Evolutionary conservation across 31 red algal species (phyloP), one percentile per base, ranked within the genome.

Genomic region (Bonnemaisonia californica): DNA sequence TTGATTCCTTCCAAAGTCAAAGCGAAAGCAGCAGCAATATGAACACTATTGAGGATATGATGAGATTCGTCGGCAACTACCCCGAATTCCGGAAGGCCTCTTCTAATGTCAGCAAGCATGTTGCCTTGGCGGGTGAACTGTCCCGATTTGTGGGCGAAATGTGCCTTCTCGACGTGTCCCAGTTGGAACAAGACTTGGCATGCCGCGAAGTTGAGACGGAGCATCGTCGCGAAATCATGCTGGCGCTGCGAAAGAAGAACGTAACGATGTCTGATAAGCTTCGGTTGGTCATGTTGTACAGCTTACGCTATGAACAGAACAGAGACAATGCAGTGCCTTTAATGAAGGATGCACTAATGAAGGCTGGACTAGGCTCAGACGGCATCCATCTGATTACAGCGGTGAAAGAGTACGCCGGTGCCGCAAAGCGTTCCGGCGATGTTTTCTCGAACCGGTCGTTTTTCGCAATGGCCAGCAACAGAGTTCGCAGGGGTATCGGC

Each of bases 371-470:
- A 18, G 72, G 62, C 9, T 51, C 80, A 24, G 80, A 85, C 11
- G 88, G 80, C 24, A 79, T 91, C 19, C 88, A 85, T 38, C 34
- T 91, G 35, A 85, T 91, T 62, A 80, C 88, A 30, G 26, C 80
- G 36, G 80, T 91, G 32, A 91, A 85, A 47, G 83, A 79, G 30
- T 94, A 93, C 58, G 93, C 91, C 19, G 97, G 97, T 54, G 84
- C 77, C 48, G 62, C 90, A 11, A 81, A 76, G 41, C 89, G 95
- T 31, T 87, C 79, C 5, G 83, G 90, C 16, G 97, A 99, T 83
- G 83, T 99, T 32, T 99, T 99, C 51, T 87, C 86, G 29, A 99
- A 96, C 63, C 86, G 92, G 24, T 81, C 91, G n/a, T 93, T 99
- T 64, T 89, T 99, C 42, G 93, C 93, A 18, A 83, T 86, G 62